Conservation (phyloP, 1,139 yeast species). For the Hemisphaericaspora xylofermentans region DNA sequence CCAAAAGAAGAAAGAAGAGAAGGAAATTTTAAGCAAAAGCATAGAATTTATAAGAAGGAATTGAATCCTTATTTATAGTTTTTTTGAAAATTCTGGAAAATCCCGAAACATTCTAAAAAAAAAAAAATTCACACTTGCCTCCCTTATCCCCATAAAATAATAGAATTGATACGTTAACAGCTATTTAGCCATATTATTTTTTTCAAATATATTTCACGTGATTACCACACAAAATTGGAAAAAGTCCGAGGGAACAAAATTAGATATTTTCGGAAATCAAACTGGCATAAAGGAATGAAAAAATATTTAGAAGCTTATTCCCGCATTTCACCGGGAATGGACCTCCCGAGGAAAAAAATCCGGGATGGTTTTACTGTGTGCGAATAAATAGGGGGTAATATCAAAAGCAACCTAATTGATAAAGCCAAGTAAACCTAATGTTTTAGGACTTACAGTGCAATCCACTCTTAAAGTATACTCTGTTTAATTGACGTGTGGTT, state of each 20-base stretch:
- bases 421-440: too few species aligned
- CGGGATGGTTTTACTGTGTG: background rate
- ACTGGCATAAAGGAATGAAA: background rate
- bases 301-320: background rate
- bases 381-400: background rate
- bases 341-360: constrained; percentile 1
- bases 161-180: too few species aligned
- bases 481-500: too few species aligned
- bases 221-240: background rate
- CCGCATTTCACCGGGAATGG: constrained; percentile 2
- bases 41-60: background rate
- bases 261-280: background rate
- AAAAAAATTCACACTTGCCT: background rate
- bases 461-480: too few species aligned
- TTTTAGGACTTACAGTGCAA: too few species aligned
- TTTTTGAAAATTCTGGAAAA: background rate
- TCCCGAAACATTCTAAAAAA: too few species aligned
- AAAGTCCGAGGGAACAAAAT: constrained; percentile 3
- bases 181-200: too few species aligned
- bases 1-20: background rate
- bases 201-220: background rate
- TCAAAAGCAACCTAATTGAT: background rate
- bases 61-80: background rate
- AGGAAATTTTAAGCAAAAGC: background rate
- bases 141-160: constrained; percentile 1